Evolutionary conservation across 1,284 basidiomycete genomes (phyloP), one percentile per base, ranked within the genome.

Genomic region (Ustanciosporium gigantosporum): DNA sequence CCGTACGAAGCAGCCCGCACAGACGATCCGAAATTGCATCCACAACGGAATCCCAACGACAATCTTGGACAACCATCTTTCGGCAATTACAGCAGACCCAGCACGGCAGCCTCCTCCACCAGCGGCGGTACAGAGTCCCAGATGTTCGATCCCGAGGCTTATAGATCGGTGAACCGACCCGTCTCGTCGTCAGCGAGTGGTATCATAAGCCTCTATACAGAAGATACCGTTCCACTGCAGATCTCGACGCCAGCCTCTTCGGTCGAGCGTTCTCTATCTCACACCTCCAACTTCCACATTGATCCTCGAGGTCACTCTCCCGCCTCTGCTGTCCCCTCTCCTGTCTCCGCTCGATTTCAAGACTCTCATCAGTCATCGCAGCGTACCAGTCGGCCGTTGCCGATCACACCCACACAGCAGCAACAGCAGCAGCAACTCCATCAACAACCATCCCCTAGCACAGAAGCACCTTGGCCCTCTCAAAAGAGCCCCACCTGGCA

Each of bases 191-290:
- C 66, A 0, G 66, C 66, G 9, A 65, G 55, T 23, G 66, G 59
- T 22, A 68, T 68, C 46, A 68, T 68, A 45, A 68, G 59, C 49
- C 29, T 68, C 34, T 68, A 68, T 31, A 53, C 55, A 3, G 53
- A 62, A 13, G 64, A 58, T 19, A 8, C 14, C 17, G 17, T n/a
- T 9, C n/a, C 9, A 11, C 11, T n/a, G 9, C 27, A 29, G 27
- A 9, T n/a, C 11, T n/a, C 27, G 27, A n/a, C 27, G n/a, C 27
- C 27, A n/a, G n/a, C 9, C n/a, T n/a, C 9, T n/a, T 29, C 27
- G 27, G n/a, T n/a, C 27, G 27, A 29, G n/a, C 27, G 9, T 11
- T 29, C n/a, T n/a, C 11, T n/a, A n/a, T 29, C 27, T 29, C 27
- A 29, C 9, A 9, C 27, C n/a, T 29, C 27, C 9, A 29, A 29